phyloP scores from a whole-genome alignment of 768 basidiomycete genomes.

The Boletus barrowsii region DNA sequence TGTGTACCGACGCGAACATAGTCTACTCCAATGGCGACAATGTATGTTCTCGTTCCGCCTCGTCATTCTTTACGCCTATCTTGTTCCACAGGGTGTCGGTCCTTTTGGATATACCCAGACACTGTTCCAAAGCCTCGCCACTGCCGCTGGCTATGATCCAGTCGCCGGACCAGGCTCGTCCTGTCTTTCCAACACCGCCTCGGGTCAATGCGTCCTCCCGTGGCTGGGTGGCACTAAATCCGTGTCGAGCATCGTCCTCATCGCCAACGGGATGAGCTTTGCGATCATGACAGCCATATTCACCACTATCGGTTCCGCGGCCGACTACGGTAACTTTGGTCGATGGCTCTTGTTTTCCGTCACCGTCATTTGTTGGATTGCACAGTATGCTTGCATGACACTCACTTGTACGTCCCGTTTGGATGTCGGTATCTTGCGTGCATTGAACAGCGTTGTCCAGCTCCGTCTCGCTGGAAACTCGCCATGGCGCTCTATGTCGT shows the following conservation, averaged over 20 bases:
- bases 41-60: constrained; percentile 33
- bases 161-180: constrained; percentile 65
- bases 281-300: constrained; percentile 80
- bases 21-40: constrained; percentile 84
- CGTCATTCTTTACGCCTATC: background rate
- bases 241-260: constrained; percentile 71
- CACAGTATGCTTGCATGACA: constrained; percentile 75
- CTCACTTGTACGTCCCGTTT: constrained; percentile 52
- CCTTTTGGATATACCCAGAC: constrained; percentile 72
- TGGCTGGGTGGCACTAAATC: constrained; percentile 73
- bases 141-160: constrained; percentile 73
- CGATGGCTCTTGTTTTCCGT: constrained; percentile 72
- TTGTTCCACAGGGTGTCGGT: constrained; percentile 55
- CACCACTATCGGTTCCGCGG: constrained; percentile 63
- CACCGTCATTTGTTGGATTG: constrained; percentile 76
- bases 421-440: background rate
- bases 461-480: constrained; percentile 64
- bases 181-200: constrained; percentile 53
- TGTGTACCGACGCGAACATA: constrained; percentile 24
- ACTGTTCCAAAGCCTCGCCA: constrained; percentile 71
- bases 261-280: constrained; percentile 75
- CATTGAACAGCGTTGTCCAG: constrained; percentile 31
- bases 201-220: constrained; percentile 74
- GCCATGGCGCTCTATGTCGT: constrained; percentile 80
- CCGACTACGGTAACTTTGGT: constrained; percentile 50